These are phyloP conservation scores for Claviceps maximensis DNA, from an alignment of 2,329 filamentous ascomycete species.

Conservation along the genomic window DNA sequence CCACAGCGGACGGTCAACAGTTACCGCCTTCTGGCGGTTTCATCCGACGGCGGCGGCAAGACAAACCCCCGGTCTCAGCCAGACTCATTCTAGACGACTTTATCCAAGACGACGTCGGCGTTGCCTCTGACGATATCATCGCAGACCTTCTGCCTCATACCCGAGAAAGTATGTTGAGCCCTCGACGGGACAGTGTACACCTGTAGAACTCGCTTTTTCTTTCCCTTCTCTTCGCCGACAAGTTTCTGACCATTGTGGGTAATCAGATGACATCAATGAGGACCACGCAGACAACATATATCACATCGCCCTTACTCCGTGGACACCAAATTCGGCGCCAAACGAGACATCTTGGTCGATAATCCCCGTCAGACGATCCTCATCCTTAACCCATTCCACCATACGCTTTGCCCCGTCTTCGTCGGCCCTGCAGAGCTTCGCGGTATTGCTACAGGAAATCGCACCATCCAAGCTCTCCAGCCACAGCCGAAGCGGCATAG, in stretches of 20 bases:
- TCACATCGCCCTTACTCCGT: constrained; percentile 62
- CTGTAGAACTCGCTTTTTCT: no score
- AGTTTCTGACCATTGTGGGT: neutral
- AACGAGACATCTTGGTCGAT: constrained; percentile 70
- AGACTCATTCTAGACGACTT: constrained; percentile 75
- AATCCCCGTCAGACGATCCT: constrained; percentile 56
- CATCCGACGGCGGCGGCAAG: constrained; percentile 42
- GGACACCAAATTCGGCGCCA: constrained; percentile 45
- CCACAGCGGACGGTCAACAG: constrained; percentile 16
- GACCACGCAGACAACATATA: constrained; percentile 28
- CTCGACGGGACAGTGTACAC: neutral
- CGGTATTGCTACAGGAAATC: constrained; percentile 56
- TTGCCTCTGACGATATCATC: constrained; percentile 78
- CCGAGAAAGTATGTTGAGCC: constrained; percentile 33
- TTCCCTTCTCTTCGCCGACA: neutral
- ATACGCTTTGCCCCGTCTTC: constrained; percentile 66
- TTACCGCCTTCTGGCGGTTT: constrained; percentile 23
- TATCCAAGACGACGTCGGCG: constrained; percentile 71
- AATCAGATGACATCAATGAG: constrained; percentile 20
- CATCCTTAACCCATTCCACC: constrained; percentile 58
- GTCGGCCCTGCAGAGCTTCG: constrained; percentile 65
- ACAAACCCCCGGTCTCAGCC: constrained; percentile 66
- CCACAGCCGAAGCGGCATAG: constrained; percentile 63
- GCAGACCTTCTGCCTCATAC: constrained; percentile 62
- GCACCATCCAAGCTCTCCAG: constrained; percentile 63